Percentiles rank a stretch among this genome's conserved stretches.
Conservation (phyloP, 2,329 filamentous ascomycete species). For the Chlorencoelia australis region DNA sequence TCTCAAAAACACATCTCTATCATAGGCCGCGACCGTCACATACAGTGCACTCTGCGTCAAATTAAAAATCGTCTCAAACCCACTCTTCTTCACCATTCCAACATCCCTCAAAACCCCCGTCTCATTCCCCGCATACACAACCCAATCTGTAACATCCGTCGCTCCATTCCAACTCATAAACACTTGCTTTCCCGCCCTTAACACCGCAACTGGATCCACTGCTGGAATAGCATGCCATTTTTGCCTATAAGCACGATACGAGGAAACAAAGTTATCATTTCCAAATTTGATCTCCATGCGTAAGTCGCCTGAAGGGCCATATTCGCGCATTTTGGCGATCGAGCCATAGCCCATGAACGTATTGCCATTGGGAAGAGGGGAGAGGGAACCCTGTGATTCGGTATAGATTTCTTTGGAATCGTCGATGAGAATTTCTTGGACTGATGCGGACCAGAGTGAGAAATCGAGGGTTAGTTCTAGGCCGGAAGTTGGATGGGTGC, state of each 20-base stretch:
- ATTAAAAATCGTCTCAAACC: background rate
- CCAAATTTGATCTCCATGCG: conserved; percentile 8
- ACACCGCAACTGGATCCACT: background rate
- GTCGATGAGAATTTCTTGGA: background rate
- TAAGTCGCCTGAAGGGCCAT: conserved; percentile 3
- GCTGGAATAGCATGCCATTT: conserved; percentile 5
- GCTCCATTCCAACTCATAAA: conserved; percentile 1
- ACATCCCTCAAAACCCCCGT: background rate
- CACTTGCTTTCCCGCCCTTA: too few relatives aligned
- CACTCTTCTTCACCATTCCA: background rate
- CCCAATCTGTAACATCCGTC: background rate
- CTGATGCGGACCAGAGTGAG: background rate
- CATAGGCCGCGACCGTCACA: background rate
- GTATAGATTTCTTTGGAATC: too few relatives aligned
- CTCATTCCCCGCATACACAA: background rate
- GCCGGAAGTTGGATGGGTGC: background rate
- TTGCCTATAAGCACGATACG: conserved; percentile 6
- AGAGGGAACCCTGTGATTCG: conserved; percentile 4
- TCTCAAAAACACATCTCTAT: background rate
- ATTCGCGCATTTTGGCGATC: conserved; percentile 9
- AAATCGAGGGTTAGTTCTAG: background rate
- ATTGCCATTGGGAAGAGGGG: conserved; percentile 5
- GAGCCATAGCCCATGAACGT: conserved; percentile 6
- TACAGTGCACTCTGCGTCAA: background rate
- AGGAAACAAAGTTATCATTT: background rate